Evolutionary conservation across 1,284 basidiomycete genomes (phyloP).

Genomic region (Ustilago loliicola): DNA sequence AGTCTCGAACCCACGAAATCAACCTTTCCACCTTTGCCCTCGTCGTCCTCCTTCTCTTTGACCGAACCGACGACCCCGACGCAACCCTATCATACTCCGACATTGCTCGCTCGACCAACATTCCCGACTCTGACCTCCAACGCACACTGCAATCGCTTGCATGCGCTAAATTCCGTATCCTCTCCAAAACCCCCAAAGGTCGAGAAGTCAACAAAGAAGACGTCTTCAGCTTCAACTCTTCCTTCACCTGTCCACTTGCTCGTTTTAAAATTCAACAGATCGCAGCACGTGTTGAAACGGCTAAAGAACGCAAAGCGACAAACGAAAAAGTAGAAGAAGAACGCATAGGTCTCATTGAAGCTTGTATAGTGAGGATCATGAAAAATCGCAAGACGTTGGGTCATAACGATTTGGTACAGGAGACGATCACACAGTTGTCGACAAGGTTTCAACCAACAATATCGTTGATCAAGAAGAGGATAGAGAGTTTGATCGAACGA

Average conservation of each 20-base stretch:
- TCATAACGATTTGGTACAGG: slow-evolving; percentile 90
- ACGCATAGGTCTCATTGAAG: slow-evolving; percentile 86
- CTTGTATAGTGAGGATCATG: slow-evolving; percentile 95
- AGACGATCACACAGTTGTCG: slow-evolving; percentile 88
- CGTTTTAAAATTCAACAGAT: slow-evolving; percentile 95
- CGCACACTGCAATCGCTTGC: slow-evolving; percentile 95
- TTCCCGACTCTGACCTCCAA: slow-evolving; percentile 84
- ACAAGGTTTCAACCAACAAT: slow-evolving; percentile 88
- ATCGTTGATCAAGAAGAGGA: slow-evolving; percentile 88
- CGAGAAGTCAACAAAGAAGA: slow-evolving; percentile 84
- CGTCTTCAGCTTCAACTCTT: slow-evolving; percentile 87
- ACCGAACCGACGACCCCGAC: slow-evolving; percentile 72
- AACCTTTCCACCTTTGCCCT: slow-evolving; percentile 93
- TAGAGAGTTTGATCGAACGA: slow-evolving; percentile 90
- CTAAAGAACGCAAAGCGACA: slow-evolving; percentile 90
- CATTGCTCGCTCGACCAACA: slow-evolving; percentile 68
- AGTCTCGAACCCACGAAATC: slow-evolving; percentile 83
- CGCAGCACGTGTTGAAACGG: slow-evolving; percentile 85
- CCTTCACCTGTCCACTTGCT: slow-evolving; percentile 84
- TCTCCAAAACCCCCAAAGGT: slow-evolving; percentile 90
- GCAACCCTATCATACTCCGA: slow-evolving; percentile 43
- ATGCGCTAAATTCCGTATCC: slow-evolving; percentile 93
- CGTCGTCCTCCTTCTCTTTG: slow-evolving; percentile 89
- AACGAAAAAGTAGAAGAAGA: slow-evolving; percentile 92
- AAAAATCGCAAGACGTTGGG: slow-evolving; percentile 91